A percentile compares a stretch with the other conserved stretches of the same genome.
phyloP scores from a whole-genome alignment of 331 rosid genomes.

The Quercus lobata region DNA sequence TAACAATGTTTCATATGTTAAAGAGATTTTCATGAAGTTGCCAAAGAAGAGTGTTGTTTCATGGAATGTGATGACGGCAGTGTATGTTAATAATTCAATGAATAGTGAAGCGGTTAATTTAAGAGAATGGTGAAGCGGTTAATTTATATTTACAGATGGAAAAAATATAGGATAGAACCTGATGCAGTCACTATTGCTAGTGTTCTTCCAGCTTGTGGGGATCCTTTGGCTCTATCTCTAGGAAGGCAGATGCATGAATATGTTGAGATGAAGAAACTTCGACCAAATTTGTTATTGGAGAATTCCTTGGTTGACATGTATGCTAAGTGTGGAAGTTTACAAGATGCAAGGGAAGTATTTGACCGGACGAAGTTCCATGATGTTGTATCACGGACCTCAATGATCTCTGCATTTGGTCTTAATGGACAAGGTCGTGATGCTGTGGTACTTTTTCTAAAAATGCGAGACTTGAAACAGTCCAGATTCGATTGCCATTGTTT shows the following conservation, averaged over 20 bases:
- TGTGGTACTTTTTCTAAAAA: constrained; percentile 59
- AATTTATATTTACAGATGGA: constrained; percentile 52
- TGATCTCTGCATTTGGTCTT: constrained; percentile 73
- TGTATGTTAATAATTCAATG: constrained; percentile 56
- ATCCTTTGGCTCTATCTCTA: constrained; percentile 58
- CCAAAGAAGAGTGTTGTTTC: constrained; percentile 53
- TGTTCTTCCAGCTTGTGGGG: constrained; percentile 72
- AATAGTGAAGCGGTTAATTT: too few species aligned
- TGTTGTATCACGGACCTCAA: constrained; percentile 78
- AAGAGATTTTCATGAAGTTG: constrained; percentile 37
- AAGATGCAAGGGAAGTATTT: constrained; percentile 62
- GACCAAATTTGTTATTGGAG: constrained; percentile 62
- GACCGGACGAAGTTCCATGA: constrained; percentile 31
- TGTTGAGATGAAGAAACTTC: constrained; percentile 41
- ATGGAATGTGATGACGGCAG: constrained; percentile 75
- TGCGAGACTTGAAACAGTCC: constrained; percentile 46
- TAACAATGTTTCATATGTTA: constrained; percentile 42
- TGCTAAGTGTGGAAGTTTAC: constrained; percentile 68
- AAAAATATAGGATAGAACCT: constrained; percentile 31
- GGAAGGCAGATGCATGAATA: constrained; percentile 58
- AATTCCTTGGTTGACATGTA: constrained; percentile 77
- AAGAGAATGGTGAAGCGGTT: constrained; percentile 42
- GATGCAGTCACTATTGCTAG: constrained; percentile 65
- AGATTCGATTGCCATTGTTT: constrained; percentile 63
- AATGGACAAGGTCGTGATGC: constrained; percentile 75